phyloP scores from a whole-genome alignment of 495 filamentous ascomycete species.

The Penicillium coffeae region DNA sequence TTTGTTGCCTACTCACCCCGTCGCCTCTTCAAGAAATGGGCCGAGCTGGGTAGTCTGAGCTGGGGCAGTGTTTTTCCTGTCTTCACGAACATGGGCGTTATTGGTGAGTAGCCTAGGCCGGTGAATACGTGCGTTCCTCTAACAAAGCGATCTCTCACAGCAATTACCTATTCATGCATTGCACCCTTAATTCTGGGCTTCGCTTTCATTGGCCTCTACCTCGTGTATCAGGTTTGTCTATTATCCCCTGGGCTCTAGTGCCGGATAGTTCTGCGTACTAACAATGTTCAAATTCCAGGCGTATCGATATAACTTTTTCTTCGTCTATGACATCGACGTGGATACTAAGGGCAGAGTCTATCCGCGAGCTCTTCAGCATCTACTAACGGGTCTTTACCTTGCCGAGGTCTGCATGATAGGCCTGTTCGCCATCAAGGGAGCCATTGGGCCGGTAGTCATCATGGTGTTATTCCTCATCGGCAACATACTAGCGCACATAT shows the following conservation, averaged over 20 bases:
- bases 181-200: slow-evolving; percentile 82
- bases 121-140: neutral
- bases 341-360: slow-evolving; percentile 90
- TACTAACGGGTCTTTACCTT: slow-evolving; percentile 80
- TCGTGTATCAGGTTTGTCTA: too few relatives aligned
- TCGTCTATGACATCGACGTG: slow-evolving; percentile 74
- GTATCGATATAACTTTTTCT: slow-evolving; percentile 89
- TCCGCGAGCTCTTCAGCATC: slow-evolving; percentile 79
- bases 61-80: slow-evolving; percentile 87
- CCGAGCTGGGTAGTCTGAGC: slow-evolving; percentile 54
- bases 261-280: too few relatives aligned
- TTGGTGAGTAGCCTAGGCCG: slow-evolving; percentile 42
- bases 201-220: slow-evolving; percentile 68
- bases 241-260: too few relatives aligned
- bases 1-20: slow-evolving; percentile 61
- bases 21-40: slow-evolving; percentile 60
- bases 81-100: slow-evolving; percentile 83
- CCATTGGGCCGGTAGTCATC: slow-evolving; percentile 70
- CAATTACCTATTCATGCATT: slow-evolving; percentile 80
- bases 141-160: slow-evolving; percentile 14
- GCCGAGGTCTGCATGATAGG: slow-evolving; percentile 82
- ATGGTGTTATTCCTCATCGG: slow-evolving; percentile 75
- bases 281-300: too few relatives aligned
- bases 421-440: slow-evolving; percentile 67
- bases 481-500: slow-evolving; percentile 73